phyloP scores from a whole-genome alignment of 2,329 filamentous ascomycete species.

The Juglanconis juglandina region DNA sequence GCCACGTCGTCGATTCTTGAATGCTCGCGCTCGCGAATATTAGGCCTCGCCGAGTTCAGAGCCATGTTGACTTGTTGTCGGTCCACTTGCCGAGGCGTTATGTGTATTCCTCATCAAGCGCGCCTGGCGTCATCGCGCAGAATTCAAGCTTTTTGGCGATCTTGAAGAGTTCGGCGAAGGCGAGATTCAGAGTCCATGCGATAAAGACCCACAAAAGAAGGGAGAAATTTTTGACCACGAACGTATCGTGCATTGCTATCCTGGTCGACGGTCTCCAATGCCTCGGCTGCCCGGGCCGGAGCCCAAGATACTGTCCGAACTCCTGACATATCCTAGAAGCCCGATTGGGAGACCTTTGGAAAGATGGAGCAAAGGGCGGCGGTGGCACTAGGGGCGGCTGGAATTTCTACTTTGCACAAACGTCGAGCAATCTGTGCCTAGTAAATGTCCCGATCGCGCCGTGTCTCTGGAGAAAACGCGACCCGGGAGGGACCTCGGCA shows the following conservation, averaged over 20 bases:
- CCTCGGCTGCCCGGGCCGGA: slow-evolving; percentile 14
- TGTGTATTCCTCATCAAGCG: not conserved
- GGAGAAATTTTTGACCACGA: slow-evolving; percentile 7
- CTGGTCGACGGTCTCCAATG: not conserved
- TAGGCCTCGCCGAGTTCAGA: not conserved
- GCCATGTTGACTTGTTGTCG: not conserved
- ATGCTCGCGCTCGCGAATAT: not conserved
- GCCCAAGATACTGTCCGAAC: not conserved
- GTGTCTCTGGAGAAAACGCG: not conserved
- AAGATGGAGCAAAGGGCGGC: not conserved
- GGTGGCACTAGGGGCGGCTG: no score
- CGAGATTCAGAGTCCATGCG: slow-evolving; percentile 1
- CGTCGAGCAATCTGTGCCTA: no score
- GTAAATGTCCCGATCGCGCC: not conserved
- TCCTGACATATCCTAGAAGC: not conserved
- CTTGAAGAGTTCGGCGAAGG: slow-evolving; percentile 1
- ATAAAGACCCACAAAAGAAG: slow-evolving; percentile 3
- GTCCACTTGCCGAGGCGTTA: slow-evolving; percentile 16
- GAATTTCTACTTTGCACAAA: not conserved
- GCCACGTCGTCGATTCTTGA: not conserved
- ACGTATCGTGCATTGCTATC: not conserved
- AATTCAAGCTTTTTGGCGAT: not conserved
- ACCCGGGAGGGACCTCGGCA: slow-evolving; percentile 5
- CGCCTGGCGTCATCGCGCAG: no score
- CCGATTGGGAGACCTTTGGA: not conserved